phyloP scores from a whole-genome alignment of 148 eudicot species.

The Chenopodium berlandieri region DNA sequence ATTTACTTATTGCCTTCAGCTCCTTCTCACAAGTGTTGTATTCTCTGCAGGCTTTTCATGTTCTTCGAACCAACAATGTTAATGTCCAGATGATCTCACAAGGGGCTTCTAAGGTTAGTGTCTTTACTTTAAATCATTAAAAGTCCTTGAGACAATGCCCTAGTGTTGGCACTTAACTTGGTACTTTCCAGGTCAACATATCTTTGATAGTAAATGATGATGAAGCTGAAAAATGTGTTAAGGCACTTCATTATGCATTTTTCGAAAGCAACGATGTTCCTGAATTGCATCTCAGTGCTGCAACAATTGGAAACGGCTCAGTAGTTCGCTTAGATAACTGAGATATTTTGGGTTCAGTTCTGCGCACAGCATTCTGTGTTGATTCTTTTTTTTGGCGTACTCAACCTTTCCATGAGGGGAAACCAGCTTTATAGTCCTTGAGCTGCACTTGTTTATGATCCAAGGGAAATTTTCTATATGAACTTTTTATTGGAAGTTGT shows the following conservation, averaged over 20 bases:
- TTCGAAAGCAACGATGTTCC: conserved; percentile 54
- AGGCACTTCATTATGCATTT: conserved; percentile 81
- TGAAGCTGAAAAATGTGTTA: conserved; percentile 87
- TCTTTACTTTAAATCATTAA: background rate
- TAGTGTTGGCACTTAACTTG: background rate
- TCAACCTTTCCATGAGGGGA: background rate
- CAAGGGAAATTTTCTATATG: background rate
- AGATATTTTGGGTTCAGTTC: background rate
- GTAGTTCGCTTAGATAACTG: conserved; percentile 25
- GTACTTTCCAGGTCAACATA: conserved; percentile 64
- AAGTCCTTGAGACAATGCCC: background rate
- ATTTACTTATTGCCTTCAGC: background rate
- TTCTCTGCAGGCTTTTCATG: conserved; percentile 64
- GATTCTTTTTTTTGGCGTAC: background rate
- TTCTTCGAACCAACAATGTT: conserved; percentile 62
- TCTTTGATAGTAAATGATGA: conserved; percentile 86
- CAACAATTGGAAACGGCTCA: conserved; percentile 27
- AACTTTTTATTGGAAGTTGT: background rate
- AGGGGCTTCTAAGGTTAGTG: conserved; percentile 81
- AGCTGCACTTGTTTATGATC: background rate
- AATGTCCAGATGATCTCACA: conserved; percentile 99
- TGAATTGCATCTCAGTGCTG: conserved; percentile 10
- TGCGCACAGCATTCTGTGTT: background rate
- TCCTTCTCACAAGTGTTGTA: conserved; percentile 4
- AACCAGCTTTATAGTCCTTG: background rate